phyloP scores from a whole-genome alignment of 2,329 filamentous ascomycete genomes.

The Monilinia vaccinii-corymbosi region DNA sequence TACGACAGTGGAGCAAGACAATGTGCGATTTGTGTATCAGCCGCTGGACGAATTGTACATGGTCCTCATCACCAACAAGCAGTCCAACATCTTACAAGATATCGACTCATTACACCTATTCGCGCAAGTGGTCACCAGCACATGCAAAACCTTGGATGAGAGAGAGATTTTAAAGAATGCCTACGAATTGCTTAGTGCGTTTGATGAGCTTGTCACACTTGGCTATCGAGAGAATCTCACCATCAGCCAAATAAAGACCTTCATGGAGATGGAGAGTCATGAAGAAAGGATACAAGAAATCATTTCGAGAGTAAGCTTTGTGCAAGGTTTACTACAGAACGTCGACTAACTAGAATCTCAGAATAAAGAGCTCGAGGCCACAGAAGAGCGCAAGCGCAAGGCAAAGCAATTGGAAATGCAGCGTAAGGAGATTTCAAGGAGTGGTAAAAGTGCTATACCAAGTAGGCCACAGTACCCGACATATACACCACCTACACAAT shows the following conservation, averaged over 20 bases:
- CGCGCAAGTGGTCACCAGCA: slow-evolving; percentile 91
- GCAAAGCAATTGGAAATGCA: slow-evolving; percentile 99
- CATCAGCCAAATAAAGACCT: slow-evolving; percentile 96
- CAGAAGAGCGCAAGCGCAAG: slow-evolving; percentile 95
- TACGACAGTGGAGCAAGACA: slow-evolving; percentile 97
- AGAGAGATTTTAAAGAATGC: slow-evolving; percentile 91
- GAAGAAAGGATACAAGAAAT: slow-evolving; percentile 99
- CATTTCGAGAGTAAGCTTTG: slow-evolving; percentile 64
- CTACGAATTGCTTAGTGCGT: slow-evolving; percentile 91
- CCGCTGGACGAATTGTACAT: slow-evolving; percentile 99
- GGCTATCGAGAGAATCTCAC: slow-evolving; percentile 96
- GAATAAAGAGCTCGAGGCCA: slow-evolving; percentile 98
- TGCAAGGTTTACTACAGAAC: slow-evolving; percentile 3
- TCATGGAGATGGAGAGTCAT: slow-evolving; percentile 98
- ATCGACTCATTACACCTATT: slow-evolving; percentile 98
- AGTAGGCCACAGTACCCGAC: slow-evolving; percentile 78
- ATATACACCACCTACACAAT: slow-evolving; percentile 72
- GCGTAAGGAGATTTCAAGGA: slow-evolving; percentile 86
- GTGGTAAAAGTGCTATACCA: slow-evolving; percentile 55
- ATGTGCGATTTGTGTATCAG: slow-evolving; percentile 98
- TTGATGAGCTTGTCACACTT: slow-evolving; percentile 92
- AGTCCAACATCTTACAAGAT: slow-evolving; percentile 98
- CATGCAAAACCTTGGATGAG: slow-evolving; percentile 94
- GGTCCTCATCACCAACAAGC: slow-evolving; percentile 97
- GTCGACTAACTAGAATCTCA: slow-evolving; percentile 31